Percentiles rank a stretch among this genome's conserved stretches.
phyloP scores from a whole-genome alignment of 768 basidiomycete genomes.

The Xerocomus potaroensis region DNA sequence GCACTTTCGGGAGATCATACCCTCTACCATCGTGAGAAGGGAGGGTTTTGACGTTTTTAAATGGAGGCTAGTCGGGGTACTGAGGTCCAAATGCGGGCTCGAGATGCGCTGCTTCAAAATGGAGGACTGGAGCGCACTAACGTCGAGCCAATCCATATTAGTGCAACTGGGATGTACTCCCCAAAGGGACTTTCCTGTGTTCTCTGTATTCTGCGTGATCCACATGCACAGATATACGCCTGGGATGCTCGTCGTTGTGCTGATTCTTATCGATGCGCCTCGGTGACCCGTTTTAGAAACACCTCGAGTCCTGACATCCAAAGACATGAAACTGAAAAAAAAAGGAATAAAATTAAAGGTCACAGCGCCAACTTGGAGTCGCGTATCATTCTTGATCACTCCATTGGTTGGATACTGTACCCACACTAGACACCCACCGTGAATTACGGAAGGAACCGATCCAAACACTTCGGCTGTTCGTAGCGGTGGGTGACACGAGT shows the following conservation, averaged over 20 bases:
- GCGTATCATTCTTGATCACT: conserved; percentile 10
- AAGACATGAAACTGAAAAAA: conserved; percentile 15
- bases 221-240: no score
- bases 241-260: conserved; percentile 14
- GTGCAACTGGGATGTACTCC: conserved; percentile 23
- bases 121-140: conserved; percentile 18
- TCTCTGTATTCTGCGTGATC: no score
- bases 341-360: conserved; percentile 18
- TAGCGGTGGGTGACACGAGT: not conserved
- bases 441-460: conserved; percentile 8
- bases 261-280: conserved; percentile 31
- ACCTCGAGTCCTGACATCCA: conserved; percentile 11
- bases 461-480: conserved; percentile 18
- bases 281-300: conserved; percentile 16
- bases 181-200: conserved; percentile 7
- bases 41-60: conserved; percentile 14
- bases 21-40: conserved; percentile 8
- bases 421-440: not conserved
- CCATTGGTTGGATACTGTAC: conserved; percentile 10
- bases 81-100: conserved; percentile 16
- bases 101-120: conserved; percentile 22
- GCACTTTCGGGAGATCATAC: conserved; percentile 13
- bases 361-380: conserved; percentile 9
- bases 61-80: conserved; percentile 18
- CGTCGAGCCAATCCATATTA: conserved; percentile 20